Conservation (phyloP, 257 asterid species). For the Solanum sejunctum region DNA sequence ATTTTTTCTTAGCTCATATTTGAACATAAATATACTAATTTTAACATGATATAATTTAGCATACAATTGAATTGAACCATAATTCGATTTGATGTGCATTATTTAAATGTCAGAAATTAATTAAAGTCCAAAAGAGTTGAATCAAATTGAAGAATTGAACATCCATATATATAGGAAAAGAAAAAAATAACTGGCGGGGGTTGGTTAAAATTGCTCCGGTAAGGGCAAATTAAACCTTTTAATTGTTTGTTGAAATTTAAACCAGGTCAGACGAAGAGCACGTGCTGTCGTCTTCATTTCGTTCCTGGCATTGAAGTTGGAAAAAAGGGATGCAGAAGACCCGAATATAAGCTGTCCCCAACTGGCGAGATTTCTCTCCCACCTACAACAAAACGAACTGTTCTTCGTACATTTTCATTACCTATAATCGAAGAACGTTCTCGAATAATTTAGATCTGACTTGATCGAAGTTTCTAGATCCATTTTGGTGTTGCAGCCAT, state of each 20-base stretch:
- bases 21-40: too few species aligned
- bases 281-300: neutral
- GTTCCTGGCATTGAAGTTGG: neutral
- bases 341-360: neutral
- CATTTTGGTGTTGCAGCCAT: constrained; percentile 28
- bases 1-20: too few species aligned
- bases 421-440: neutral
- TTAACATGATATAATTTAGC: too few species aligned
- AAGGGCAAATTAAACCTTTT: neutral
- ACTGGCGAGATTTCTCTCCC: neutral
- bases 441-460: neutral
- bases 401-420: neutral
- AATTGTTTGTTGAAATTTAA: neutral
- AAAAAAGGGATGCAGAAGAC: neutral
- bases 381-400: neutral
- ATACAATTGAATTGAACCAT: too few species aligned
- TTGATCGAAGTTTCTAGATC: neutral
- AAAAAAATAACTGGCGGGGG: too few species aligned
- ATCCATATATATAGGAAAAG: too few species aligned
- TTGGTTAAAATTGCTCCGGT: neutral
- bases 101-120: too few species aligned
- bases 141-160: too few species aligned
- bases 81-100: too few species aligned
- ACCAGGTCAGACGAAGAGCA: neutral
- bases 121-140: too few species aligned